phyloP scores from a whole-genome alignment of 2,329 filamentous ascomycete species.

The Verruconis gallopava region DNA sequence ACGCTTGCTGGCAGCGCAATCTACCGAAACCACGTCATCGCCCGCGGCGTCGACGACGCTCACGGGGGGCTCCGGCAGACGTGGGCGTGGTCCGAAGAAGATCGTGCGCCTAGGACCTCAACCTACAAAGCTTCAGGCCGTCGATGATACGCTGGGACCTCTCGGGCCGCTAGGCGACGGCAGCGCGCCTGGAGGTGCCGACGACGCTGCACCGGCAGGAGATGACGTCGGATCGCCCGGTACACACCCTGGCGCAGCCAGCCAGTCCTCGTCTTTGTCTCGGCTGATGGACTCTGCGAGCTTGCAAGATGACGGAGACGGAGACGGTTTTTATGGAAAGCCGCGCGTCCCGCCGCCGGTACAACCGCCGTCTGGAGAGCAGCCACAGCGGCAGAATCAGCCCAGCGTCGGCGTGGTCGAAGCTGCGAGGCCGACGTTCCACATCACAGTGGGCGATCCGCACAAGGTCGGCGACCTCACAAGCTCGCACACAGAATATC shows the following conservation, averaged over 20 bases:
- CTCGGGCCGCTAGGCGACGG: conserved; percentile 53
- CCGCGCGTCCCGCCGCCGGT: conserved; percentile 54
- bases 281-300: conserved; percentile 53
- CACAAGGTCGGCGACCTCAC: conserved; percentile 97
- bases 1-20: not conserved
- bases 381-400: conserved; percentile 39
- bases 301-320: conserved; percentile 50
- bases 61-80: not conserved
- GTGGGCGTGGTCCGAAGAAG: conserved; percentile 1
- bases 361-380: conserved; percentile 33
- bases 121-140: conserved; percentile 63
- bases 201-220: not conserved
- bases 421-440: conserved; percentile 81
- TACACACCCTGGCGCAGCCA: not conserved
- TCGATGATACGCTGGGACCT: conserved; percentile 64
- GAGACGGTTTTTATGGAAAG: conserved; percentile 20
- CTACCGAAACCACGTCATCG: not conserved
- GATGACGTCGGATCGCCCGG: not conserved
- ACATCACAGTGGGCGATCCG: conserved; percentile 86
- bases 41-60: not conserved
- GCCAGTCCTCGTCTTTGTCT: conserved; percentile 30
- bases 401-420: conserved; percentile 87
- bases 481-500: conserved; percentile 95
- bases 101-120: conserved; percentile 25
- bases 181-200: conserved; percentile 18